Evolutionary conservation across 164 flowering plant genomes (phyloP).

Genomic region (Dillenia turbinata): DNA sequence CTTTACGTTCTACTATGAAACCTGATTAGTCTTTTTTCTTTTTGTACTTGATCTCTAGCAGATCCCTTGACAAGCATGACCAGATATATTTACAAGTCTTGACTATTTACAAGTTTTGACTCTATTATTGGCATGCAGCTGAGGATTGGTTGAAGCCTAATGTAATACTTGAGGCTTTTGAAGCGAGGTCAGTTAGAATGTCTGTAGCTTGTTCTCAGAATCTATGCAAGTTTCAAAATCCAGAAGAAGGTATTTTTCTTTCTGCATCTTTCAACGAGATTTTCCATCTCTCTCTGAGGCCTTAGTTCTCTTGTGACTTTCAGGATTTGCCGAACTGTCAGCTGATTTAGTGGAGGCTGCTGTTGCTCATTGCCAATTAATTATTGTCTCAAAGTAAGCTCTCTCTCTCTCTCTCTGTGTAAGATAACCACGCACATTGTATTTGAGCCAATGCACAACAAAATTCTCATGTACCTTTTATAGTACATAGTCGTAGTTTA

Average conservation of each 20-base stretch:
- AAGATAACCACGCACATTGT: too few relatives aligned
- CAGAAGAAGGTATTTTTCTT: conserved; percentile 65
- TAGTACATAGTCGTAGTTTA: conserved; percentile 21
- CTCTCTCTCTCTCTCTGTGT: not conserved
- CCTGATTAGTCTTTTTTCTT: too few relatives aligned
- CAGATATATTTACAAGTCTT: too few relatives aligned
- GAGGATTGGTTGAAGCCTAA: conserved; percentile 83
- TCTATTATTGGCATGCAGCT: conserved; percentile 37
- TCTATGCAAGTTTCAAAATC: conserved; percentile 56
- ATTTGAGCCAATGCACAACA: too few relatives aligned
- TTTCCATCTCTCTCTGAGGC: not conserved
- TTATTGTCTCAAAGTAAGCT: conserved; percentile 92
- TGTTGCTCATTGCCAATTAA: conserved; percentile 88
- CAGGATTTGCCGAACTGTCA: conserved; percentile 84
- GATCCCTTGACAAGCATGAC: too few relatives aligned
- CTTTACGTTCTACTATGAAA: too few relatives aligned
- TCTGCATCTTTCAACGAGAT: too few relatives aligned
- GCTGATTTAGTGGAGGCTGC: conserved; percentile 79
- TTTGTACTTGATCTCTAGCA: too few relatives aligned
- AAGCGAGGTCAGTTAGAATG: conserved; percentile 84
- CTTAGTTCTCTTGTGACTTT: not conserved
- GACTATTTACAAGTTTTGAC: too few relatives aligned
- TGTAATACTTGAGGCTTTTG: conserved; percentile 72
- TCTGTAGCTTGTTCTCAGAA: conserved; percentile 74
- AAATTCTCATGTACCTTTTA: too few relatives aligned